Evolutionary conservation across 116 monocot genomes (phyloP).

Genomic region (Iris pallida): DNA sequence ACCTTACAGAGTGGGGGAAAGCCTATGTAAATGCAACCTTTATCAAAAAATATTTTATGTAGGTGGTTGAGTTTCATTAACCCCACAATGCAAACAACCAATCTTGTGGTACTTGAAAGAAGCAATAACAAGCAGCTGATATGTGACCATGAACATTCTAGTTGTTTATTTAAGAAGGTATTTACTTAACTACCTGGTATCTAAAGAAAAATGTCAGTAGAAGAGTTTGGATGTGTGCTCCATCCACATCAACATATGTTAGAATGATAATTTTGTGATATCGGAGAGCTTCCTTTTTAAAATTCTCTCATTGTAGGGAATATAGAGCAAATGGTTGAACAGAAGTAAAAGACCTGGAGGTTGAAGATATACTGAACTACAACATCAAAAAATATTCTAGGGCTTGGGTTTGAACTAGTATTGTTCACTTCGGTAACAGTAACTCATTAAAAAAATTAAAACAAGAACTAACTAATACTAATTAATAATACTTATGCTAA

Average conservation of each 20-base stretch:
- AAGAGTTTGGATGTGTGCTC: conserved; percentile 94
- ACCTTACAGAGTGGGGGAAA: conserved; percentile 99
- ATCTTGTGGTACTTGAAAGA: not conserved
- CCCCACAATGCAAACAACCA: not conserved
- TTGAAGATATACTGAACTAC: too few relatives aligned
- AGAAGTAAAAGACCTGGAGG: too few relatives aligned
- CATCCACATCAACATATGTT: conserved; percentile 98
- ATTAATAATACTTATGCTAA: too few relatives aligned
- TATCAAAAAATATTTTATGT: conserved; percentile 80
- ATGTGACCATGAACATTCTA: not conserved
- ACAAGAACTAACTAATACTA: too few relatives aligned
- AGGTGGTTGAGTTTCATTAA: conserved; percentile 2
- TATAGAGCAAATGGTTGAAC: too few relatives aligned
- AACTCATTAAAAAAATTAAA: too few relatives aligned
- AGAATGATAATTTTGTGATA: conserved; percentile 98
- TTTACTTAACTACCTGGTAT: conserved; percentile 91
- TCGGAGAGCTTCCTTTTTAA: conserved; percentile 77
- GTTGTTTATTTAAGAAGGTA: too few relatives aligned
- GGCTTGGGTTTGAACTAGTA: too few relatives aligned
- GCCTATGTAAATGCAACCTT: conserved; percentile 97
- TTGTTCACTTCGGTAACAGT: too few relatives aligned
- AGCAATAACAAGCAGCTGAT: not conserved
- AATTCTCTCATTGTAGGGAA: conserved; percentile 83
- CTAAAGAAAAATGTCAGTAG: conserved; percentile 97
- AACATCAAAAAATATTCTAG: too few relatives aligned